Base-by-base conservation (phyloP, 1,284 basidiomycete species). In the Apiotrichum montevideense region DNA sequence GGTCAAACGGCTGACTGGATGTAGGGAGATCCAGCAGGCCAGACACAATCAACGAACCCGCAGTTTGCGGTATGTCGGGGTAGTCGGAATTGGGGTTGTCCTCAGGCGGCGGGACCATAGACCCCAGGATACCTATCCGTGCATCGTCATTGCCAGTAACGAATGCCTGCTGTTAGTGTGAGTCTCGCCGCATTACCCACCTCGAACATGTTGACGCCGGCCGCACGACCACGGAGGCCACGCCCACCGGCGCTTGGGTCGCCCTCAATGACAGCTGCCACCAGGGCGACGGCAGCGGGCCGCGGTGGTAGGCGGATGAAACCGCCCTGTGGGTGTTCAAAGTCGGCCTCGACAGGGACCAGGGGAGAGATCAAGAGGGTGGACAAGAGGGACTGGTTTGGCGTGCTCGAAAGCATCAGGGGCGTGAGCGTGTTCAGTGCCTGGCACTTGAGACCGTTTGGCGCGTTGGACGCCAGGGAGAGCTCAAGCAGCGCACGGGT, bases 401-500 rank as follows among this genome's bases (percentile, higher is more conserved):
- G 67, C 0, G 73, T 63, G 1, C 79, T 80, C 14, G 74, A 70
- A 32, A 74, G 65, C 43, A 81, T 66, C 52, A 80, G 77, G 10
- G 78, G 85, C 7, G 89, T 88, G n/a, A 90, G 79, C 0, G 85
- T 78, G 73, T 94, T 92, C 61, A 90, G 83, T 2, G 85, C 84
- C 50, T 91, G 88, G 1, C 86, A 86, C 78, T 98, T 98, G 58
- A 98, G 78, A 4, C 80, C 67, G 11, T 87, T 85, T 0, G 96
- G 95, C 0, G 90, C 90, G 70, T 98, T 96, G 35, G 91, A 95
- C 3, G 92, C 88, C 29, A 98, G 81, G 0, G 87, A 87, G 9
- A 96, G 79, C 73, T 98, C 94, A 29, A 92, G 75, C 15, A 98
- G 82, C 73, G 88, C 90, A 45, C 93, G 84, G 0, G 87, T 86